Evolutionary conservation across 108 stramenopile genomes (phyloP), one percentile per base, ranked within the genome.

Genomic region (Skeletonema menzelii): DNA sequence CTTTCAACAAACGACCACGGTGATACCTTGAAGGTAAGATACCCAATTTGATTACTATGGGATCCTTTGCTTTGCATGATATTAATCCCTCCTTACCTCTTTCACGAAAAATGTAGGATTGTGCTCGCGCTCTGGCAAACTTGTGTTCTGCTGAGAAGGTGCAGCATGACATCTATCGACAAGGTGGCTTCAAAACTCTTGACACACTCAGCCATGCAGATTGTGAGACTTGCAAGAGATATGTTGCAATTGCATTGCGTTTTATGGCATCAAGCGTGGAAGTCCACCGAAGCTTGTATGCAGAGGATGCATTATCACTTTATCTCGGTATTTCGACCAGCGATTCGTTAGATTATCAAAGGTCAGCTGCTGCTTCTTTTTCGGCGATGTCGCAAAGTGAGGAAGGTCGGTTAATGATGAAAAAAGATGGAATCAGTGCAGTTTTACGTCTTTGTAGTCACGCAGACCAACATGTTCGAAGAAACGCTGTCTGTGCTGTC

Each of bases 311-410:
- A 57, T 59, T 92, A 56, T 46, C 70, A 26, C 79, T 88, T 5
- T 93, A 88, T 59, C 49, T 89, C 31, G 81, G 77, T 8, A 60
- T 91, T 10, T 90, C 90, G 15, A 75, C 77, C 57, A 83, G 84
- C 27, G 80, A 82, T 12, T 66, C 89, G 26, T 60, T 92, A 22
- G 93, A 94, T 62, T 94, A 82, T 71, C 88, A 88, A 76, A 86
- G 93, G 57, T 87, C 89, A n/a, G 88, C 90, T n/a, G 87, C 93
- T 5, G 88, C 91, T 30, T 84, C 93, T 8, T 80, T 94, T 32
- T 86, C 90, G 34, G 77, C 84, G 42, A 90, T 94, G 85, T 85
- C 88, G 15, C 65, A 90, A 28, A 85, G 77, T 71, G 72, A 87
- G 56, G 76, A 83, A 67, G 92, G 91, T 74, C 86, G 79, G 57